Percentiles rank a stretch among this genome's conserved stretches.
Evolutionary conservation across 2,329 filamentous ascomycete genomes (phyloP).

Genomic region (Pestalotiopsis sp.): DNA sequence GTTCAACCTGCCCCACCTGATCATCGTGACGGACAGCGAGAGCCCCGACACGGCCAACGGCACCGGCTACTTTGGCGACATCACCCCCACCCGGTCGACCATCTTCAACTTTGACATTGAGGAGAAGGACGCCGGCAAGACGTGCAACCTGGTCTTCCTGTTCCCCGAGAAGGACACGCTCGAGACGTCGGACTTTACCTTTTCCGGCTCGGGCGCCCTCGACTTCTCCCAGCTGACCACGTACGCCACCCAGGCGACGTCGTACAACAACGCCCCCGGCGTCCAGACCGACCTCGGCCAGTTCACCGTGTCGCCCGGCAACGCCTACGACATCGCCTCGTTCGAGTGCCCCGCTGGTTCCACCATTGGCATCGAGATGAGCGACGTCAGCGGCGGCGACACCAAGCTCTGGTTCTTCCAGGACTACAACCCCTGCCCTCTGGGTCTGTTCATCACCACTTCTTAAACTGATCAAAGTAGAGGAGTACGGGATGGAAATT

Average conservation of each 20-base stretch:
- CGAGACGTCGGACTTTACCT: slow-evolving; percentile 60
- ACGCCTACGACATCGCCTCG: slow-evolving; percentile 54
- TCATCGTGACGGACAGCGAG: slow-evolving; percentile 60
- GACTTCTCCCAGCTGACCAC: slow-evolving; percentile 53
- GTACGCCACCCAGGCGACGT: slow-evolving; percentile 51
- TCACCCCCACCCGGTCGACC: slow-evolving; percentile 56
- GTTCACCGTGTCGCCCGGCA: slow-evolving; percentile 52
- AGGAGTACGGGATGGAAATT: background rate
- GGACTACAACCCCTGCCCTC: slow-evolving; percentile 58
- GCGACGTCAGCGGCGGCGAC: slow-evolving; percentile 40
- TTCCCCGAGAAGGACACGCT: slow-evolving; percentile 60
- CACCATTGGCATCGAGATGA: slow-evolving; percentile 54
- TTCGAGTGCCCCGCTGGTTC: slow-evolving; percentile 58
- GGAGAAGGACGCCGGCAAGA: slow-evolving; percentile 57
- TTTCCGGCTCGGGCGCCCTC: slow-evolving; percentile 50
- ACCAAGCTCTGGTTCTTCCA: slow-evolving; percentile 65
- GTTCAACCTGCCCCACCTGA: slow-evolving; percentile 13
- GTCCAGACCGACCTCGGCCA: slow-evolving; percentile 46
- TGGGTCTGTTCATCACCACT: slow-evolving; percentile 42
- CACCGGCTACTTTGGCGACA: slow-evolving; percentile 57
- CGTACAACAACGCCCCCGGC: slow-evolving; percentile 54
- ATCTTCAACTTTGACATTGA: slow-evolving; percentile 75
- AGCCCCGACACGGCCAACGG: slow-evolving; percentile 55
- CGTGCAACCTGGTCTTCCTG: slow-evolving; percentile 67
- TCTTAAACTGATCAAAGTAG: slow-evolving; percentile 22